Conservation (phyloP, 768 basidiomycete genomes). For the Lactifluus volemus region DNA sequence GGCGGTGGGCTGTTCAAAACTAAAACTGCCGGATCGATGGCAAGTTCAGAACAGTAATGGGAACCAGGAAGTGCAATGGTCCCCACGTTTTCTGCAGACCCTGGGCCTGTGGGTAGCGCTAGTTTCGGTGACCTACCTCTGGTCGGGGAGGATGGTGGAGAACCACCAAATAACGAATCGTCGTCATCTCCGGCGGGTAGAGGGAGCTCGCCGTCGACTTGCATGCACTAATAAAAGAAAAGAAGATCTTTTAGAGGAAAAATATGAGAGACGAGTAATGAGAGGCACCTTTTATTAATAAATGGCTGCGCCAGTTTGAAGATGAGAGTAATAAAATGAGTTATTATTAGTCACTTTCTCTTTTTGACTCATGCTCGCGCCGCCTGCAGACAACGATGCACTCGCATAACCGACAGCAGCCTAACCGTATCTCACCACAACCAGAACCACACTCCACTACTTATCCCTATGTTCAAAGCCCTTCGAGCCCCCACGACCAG, state of each 20-base stretch:
- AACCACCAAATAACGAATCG: slow-evolving; percentile 75
- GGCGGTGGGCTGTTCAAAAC: slow-evolving; percentile 32
- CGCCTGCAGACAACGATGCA: background rate
- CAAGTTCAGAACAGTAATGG: slow-evolving; percentile 81
- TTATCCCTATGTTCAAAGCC: background rate
- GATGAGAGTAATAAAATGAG: background rate
- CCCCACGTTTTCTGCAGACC: slow-evolving; percentile 81
- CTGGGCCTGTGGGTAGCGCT: slow-evolving; percentile 45
- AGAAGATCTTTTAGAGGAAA: background rate
- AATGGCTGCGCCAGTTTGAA: slow-evolving; percentile 5
- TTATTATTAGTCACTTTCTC: background rate
- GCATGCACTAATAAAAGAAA: slow-evolving; percentile 20
- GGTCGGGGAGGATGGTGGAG: slow-evolving; percentile 59
- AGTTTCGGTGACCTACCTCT: slow-evolving; percentile 49
- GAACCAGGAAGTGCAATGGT: slow-evolving; percentile 98
- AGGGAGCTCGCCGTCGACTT: slow-evolving; percentile 11
- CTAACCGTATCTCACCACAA: background rate
- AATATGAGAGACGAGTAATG: background rate
- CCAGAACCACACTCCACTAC: background rate
- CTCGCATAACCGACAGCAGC: background rate
- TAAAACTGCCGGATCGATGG: slow-evolving; percentile 71
- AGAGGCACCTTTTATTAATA: slow-evolving; percentile 2
- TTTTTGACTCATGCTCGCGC: background rate
- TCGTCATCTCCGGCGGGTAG: slow-evolving; percentile 21
- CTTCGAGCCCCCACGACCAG: background rate